A percentile compares a stretch with the other conserved stretches of the same genome.
phyloP scores from a whole-genome alignment of 164 flowering plant genomes.

The Taxillus chinensis region DNA sequence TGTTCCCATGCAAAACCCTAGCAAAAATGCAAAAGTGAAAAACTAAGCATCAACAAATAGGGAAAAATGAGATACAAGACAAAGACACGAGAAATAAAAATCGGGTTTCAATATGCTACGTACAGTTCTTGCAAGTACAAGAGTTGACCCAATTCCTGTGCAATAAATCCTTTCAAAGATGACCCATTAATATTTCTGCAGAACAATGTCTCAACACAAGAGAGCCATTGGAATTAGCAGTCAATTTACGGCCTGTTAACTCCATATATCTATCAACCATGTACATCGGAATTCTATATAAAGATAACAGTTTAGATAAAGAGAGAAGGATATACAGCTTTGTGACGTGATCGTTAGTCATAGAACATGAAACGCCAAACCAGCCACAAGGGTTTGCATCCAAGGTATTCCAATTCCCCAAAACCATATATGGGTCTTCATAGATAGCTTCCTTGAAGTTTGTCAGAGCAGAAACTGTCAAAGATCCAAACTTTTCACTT shows the following conservation, averaged over 20 bases:
- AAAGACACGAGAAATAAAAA: not conserved
- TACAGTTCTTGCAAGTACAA: constrained; percentile 65
- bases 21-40: constrained; percentile 8
- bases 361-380: constrained; percentile 58
- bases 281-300: not conserved
- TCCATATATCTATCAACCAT: not conserved
- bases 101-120: constrained; percentile 9
- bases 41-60: not conserved
- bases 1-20: constrained; percentile 65
- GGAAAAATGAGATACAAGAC: not conserved
- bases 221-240: not conserved
- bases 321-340: constrained; percentile 45
- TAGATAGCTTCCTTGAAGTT: constrained; percentile 61
- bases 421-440: constrained; percentile 59
- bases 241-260: too few relatives aligned
- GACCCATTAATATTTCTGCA: constrained; percentile 67
- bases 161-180: constrained; percentile 64
- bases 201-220: constrained; percentile 8
- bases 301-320: not conserved
- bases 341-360: constrained; percentile 37
- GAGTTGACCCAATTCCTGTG: constrained; percentile 59
- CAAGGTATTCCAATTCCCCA: constrained; percentile 59
- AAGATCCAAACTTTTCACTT: constrained; percentile 10
- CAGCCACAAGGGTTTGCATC: constrained; percentile 71
- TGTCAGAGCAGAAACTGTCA: constrained; percentile 47